Evolutionary conservation across 495 filamentous ascomycete genomes (phyloP).

Genomic region (Pseudoneurospora amorphoporcata): DNA sequence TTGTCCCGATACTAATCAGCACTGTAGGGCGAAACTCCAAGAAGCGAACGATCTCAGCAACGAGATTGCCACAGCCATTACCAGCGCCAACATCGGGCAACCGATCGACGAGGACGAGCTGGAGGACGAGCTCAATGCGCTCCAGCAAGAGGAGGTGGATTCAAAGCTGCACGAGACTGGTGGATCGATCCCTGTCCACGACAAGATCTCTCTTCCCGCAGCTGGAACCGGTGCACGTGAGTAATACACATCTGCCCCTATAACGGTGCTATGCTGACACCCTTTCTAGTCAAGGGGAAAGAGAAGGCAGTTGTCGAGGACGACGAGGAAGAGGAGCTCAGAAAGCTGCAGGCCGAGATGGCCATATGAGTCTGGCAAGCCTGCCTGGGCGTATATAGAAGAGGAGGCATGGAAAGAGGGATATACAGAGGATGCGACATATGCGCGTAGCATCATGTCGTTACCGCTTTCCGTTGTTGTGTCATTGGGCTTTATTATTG

Average conservation of each 20-base stretch:
- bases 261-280: slow-evolving; percentile 14
- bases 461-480: not conserved
- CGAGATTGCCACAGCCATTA: slow-evolving; percentile 82
- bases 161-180: slow-evolving; percentile 89
- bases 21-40: slow-evolving; percentile 72
- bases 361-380: slow-evolving; percentile 53
- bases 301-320: slow-evolving; percentile 57
- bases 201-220: slow-evolving; percentile 61
- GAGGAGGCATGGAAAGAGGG: slow-evolving; percentile 1
- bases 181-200: slow-evolving; percentile 50
- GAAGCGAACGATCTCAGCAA: slow-evolving; percentile 89
- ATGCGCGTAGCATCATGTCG: not conserved
- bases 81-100: slow-evolving; percentile 56
- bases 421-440: not conserved
- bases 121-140: slow-evolving; percentile 61
- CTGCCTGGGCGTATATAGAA: slow-evolving; percentile 1
- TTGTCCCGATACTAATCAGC: slow-evolving; percentile 12
- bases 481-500: not conserved
- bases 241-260: slow-evolving; percentile 14
- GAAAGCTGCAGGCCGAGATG: slow-evolving; percentile 94
- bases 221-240: slow-evolving; percentile 65
- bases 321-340: slow-evolving; percentile 92
- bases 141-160: slow-evolving; percentile 83
- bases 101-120: slow-evolving; percentile 79
- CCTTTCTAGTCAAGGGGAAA: slow-evolving; percentile 47